A percentile compares a stretch with the other conserved stretches of the same genome.
Evolutionary conservation across 2,329 filamentous ascomycete genomes (phyloP).

Genomic region (Trichoderma sp.): DNA sequence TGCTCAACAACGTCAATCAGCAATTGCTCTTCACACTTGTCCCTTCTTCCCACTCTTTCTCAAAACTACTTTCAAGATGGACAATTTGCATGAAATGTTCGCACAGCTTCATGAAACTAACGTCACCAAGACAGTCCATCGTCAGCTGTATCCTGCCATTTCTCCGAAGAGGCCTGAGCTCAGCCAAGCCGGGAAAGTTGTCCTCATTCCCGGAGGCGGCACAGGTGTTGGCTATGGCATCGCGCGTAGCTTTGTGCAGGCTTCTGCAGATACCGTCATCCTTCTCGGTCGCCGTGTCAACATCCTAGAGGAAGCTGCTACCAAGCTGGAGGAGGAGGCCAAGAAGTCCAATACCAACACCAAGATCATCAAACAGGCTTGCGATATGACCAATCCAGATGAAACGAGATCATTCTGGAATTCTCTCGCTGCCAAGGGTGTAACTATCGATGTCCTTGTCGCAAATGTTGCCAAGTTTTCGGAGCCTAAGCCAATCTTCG

Average conservation of each 20-base stretch:
- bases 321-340: neutral
- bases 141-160: conserved; percentile 41
- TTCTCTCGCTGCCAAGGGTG: conserved; percentile 28
- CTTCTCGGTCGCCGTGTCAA: conserved; percentile 39
- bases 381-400: neutral
- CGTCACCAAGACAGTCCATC: conserved; percentile 32
- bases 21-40: no score
- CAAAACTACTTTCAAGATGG: no score
- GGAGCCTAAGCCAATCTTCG: neutral
- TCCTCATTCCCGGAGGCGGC: conserved; percentile 66
- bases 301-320: conserved; percentile 25
- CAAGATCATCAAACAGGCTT: neutral
- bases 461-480: conserved; percentile 28
- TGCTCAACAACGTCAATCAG: no score
- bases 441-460: conserved; percentile 32
- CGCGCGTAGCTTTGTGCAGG: conserved; percentile 54
- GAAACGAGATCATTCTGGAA: conserved; percentile 9
- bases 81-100: no score
- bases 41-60: no score
- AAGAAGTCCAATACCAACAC: neutral
- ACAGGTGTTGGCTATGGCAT: conserved; percentile 65
- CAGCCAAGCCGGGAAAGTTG: conserved; percentile 47
- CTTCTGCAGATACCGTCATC: conserved; percentile 41
- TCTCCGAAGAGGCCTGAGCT: conserved; percentile 40
- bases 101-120: no score